These are phyloP conservation scores for Lachnellula arida DNA, from an alignment of 2,329 filamentous ascomycete species.

Conservation along the genomic window DNA sequence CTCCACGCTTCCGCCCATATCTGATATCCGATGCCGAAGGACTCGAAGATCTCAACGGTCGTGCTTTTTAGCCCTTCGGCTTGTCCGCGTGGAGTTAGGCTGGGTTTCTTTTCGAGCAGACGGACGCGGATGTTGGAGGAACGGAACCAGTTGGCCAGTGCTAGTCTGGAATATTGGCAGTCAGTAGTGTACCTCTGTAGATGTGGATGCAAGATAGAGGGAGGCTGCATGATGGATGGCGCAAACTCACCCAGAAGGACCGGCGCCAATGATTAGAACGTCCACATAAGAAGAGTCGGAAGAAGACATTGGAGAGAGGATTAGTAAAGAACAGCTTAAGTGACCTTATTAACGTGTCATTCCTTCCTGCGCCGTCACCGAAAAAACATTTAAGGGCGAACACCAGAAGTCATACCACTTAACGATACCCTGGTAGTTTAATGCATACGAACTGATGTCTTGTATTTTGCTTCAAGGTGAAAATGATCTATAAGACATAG, in stretches of 20 bases:
- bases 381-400: too few species aligned
- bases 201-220: too few species aligned
- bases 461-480: too few species aligned
- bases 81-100: neutral
- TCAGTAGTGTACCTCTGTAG: neutral
- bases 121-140: neutral
- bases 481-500: too few species aligned
- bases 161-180: neutral
- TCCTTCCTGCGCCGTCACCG: too few species aligned
- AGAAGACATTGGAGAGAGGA: neutral
- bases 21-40: neutral
- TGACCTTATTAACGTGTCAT: too few species aligned
- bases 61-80: neutral
- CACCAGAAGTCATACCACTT: too few species aligned
- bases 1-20: slow-evolving; percentile 1
- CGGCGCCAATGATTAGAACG: neutral
- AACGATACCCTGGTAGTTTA: too few species aligned
- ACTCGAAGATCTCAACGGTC: slow-evolving; percentile 3
- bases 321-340: neutral
- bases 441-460: too few species aligned
- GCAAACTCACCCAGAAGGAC: neutral
- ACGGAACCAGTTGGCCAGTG: neutral
- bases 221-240: too few species aligned
- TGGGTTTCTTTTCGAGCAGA: neutral
- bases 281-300: neutral